Percentiles rank a stretch among this genome's conserved stretches.
Evolutionary conservation across 495 filamentous ascomycete species (phyloP).

Genomic region (Glarea lozoyensis): DNA sequence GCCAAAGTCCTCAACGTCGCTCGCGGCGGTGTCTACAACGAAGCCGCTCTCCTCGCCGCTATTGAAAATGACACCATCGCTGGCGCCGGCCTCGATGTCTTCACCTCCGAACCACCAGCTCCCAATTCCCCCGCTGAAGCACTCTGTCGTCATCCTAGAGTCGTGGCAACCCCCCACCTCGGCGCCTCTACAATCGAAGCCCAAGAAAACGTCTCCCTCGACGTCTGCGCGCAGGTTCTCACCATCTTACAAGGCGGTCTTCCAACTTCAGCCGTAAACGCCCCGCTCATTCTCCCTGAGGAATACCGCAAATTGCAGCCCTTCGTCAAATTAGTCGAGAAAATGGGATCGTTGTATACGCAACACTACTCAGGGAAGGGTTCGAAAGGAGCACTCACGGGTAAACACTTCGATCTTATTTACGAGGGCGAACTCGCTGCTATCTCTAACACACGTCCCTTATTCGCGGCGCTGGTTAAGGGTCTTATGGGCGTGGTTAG

Average conservation of each 20-base stretch:
- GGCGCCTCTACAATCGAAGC: constrained; percentile 69
- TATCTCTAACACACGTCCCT: constrained; percentile 56
- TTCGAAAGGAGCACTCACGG: constrained; percentile 25
- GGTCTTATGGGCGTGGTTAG: constrained; percentile 53
- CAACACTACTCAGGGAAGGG: constrained; percentile 48
- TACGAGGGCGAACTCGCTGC: constrained; percentile 58
- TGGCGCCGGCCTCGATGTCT: constrained; percentile 69
- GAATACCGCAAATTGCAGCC: constrained; percentile 63
- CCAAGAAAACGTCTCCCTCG: constrained; percentile 65
- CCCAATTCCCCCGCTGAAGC: constrained; percentile 40
- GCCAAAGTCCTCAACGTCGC: constrained; percentile 62
- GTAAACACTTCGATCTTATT: constrained; percentile 56
- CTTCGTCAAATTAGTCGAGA: constrained; percentile 58
- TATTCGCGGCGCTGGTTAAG: constrained; percentile 63
- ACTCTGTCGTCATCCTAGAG: constrained; percentile 51
- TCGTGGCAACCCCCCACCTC: constrained; percentile 63
- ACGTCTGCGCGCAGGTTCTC: constrained; percentile 67
- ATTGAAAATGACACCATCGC: constrained; percentile 58
- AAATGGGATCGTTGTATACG: constrained; percentile 61
- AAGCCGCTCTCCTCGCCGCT: constrained; percentile 56
- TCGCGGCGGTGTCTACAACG: constrained; percentile 67
- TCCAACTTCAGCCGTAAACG: constrained; percentile 63
- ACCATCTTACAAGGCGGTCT: constrained; percentile 55
- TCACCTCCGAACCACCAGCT: constrained; percentile 57
- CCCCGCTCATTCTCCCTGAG: constrained; percentile 62